These are phyloP conservation scores for Monosporascus sp. DNA, from an alignment of 2,329 filamentous ascomycete genomes.

Conservation along the genomic window DNA sequence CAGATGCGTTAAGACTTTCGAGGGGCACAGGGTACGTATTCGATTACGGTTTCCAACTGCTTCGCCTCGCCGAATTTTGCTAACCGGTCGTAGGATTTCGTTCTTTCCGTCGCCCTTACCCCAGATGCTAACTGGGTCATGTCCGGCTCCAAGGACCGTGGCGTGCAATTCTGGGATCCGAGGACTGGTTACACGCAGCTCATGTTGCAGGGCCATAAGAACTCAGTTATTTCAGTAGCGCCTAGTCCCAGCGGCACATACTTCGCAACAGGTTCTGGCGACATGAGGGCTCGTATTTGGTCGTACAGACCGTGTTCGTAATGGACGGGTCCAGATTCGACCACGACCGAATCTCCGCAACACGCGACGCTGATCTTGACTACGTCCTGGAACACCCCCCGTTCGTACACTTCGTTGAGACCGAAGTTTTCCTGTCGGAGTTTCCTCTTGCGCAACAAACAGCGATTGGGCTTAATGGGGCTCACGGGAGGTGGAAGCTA, in stretches of 20 bases:
- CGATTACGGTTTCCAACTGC: neutral
- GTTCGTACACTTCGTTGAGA: too few relatives aligned
- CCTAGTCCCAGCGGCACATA: constrained; percentile 82
- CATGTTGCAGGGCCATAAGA: constrained; percentile 98
- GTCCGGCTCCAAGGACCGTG: constrained; percentile 93
- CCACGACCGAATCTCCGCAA: too few relatives aligned
- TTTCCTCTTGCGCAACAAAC: too few relatives aligned
- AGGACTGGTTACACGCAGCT: constrained; percentile 89
- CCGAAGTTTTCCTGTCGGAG: too few relatives aligned
- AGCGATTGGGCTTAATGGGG: too few relatives aligned
- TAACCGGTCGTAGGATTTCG: constrained; percentile 68
- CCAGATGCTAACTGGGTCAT: constrained; percentile 95
- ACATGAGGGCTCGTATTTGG: constrained; percentile 98
- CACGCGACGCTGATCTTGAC: too few relatives aligned
- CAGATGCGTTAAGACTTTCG: constrained; percentile 93
- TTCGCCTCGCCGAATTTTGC: constrained; percentile 4
- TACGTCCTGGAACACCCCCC: too few relatives aligned
- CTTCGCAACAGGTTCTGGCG: constrained; percentile 94
- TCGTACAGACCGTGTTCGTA: constrained; percentile 57
- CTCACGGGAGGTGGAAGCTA: too few relatives aligned
- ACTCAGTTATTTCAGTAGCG: constrained; percentile 95
- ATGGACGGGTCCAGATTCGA: too few relatives aligned
- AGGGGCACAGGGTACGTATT: constrained; percentile 77
- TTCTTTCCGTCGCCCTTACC: constrained; percentile 89
- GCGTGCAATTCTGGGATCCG: constrained; percentile 98